Base-by-base conservation (phyloP, 108 stramenopile species). In the Skeletonema tropicum region DNA sequence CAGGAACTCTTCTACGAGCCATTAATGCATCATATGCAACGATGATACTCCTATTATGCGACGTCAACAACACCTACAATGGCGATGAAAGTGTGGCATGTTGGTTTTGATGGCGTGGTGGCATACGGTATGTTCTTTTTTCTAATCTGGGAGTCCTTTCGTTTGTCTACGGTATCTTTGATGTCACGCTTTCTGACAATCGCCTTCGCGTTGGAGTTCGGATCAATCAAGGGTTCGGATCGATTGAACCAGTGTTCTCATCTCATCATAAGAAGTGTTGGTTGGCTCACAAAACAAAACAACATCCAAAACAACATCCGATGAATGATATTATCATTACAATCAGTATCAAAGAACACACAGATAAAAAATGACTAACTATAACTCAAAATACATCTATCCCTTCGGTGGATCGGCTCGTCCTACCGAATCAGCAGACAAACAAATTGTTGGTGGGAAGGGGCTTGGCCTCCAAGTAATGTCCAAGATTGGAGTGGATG, bases 401-500 rank as follows among this genome's bases (percentile, higher is more conserved):
- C 76, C 82, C n/a, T 83, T 83, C 36, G 82, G 82, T 3, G 82
- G 82, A 60, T 83, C 82, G 32, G 76, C 82, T 12, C 79, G 73
- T 41, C 70, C 70, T 23, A 59, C 58, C 29, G 66, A 63, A 25
- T 64, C 76, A 35, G 68, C 72, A 17, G 68, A 79, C 69, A 74
- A 77, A 64, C 68, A 83, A 68, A 78, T 80, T 31, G 79, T 80
- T 21, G 78, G 83, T 25, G 83, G 79, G 35, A 84, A 80, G 60
- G 83, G 83, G 19, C 75, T 84, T 55, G 74, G 83, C 7, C 68
- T 71, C 1, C 78, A 80, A 49, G 78, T 79, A 0, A 76, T 84
- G 83, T 38, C 66, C 12, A 84, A 84, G 42, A 80, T 84, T 74
- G 83, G 83, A 14, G 79, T 84, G 23, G 79, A 80, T 32, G 83